Conservation (phyloP, 169 alveolate species). For the Perkinsus chesapeaki region DNA sequence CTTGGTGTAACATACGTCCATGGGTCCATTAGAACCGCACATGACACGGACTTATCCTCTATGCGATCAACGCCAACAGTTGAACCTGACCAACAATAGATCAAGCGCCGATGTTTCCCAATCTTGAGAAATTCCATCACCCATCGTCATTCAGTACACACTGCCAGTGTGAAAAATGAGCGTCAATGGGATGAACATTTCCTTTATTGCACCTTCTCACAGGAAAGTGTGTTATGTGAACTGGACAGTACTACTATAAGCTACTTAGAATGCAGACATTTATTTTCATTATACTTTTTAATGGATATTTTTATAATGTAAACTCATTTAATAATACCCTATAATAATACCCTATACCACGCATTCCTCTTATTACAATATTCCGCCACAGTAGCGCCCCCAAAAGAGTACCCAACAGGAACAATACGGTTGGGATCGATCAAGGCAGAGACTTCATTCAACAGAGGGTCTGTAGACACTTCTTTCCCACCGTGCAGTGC, state of each 20-base stretch:
- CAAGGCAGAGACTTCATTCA: background rate
- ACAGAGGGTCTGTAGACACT: background rate
- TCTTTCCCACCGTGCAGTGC: background rate
- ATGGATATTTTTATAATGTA: too few species aligned
- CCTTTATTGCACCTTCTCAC: too few species aligned
- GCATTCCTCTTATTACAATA: background rate
- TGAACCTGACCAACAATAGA: background rate
- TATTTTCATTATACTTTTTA: too few species aligned
- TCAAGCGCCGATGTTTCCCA: background rate
- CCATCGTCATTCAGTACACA: background rate
- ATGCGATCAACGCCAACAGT: background rate
- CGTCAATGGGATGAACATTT: too few species aligned
- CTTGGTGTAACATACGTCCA: background rate
- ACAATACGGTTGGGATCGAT: background rate
- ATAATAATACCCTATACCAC: background rate
- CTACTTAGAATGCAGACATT: too few species aligned
- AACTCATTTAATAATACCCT: background rate
- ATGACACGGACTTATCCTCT: background rate
- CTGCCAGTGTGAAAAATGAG: too few species aligned
- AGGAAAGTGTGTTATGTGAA: too few species aligned
- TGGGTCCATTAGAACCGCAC: background rate
- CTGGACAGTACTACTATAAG: too few species aligned
- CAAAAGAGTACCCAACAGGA: background rate
- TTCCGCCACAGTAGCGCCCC: background rate
- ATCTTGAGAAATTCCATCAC: background rate